Evolutionary conservation across 2,329 filamentous ascomycete species (phyloP).

Genomic region (Botrytis fragariae): DNA sequence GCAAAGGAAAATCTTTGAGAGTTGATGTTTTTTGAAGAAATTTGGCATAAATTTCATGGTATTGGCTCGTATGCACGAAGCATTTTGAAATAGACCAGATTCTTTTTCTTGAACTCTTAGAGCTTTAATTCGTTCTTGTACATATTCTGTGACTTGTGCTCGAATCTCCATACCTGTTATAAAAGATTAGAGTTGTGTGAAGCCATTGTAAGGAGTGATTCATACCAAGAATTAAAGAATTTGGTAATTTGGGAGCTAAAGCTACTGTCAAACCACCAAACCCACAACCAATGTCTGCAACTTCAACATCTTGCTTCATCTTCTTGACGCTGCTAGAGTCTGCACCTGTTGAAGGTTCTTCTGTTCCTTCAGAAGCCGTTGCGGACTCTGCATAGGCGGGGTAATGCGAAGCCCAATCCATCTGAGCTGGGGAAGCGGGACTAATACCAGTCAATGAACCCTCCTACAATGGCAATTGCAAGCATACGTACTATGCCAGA

Average conservation of each 20-base stretch:
- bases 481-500: conserved; percentile 71
- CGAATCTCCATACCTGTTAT: conserved; percentile 83
- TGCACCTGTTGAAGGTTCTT: conserved; percentile 19
- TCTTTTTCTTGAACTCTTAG: conserved; percentile 64
- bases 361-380: conserved; percentile 34
- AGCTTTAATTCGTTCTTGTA: conserved; percentile 81
- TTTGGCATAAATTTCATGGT: conserved; percentile 99
- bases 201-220: conserved; percentile 22
- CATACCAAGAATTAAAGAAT: conserved; percentile 78
- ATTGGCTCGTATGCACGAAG: conserved; percentile 85
- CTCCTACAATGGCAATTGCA: conserved; percentile 15
- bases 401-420: conserved; percentile 89
- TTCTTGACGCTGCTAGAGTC: conserved; percentile 22
- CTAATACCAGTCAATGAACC: conserved; percentile 46
- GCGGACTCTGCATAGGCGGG: conserved; percentile 62
- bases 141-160: conserved; percentile 83
- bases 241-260: conserved; percentile 75
- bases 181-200: conserved; percentile 20
- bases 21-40: conserved; percentile 79
- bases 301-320: conserved; percentile 71
- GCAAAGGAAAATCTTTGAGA: conserved; percentile 93
- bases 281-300: conserved; percentile 95
- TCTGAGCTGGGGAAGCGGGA: conserved; percentile 72
- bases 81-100: conserved; percentile 70
- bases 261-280: conserved; percentile 90